A percentile compares a stretch with the other conserved stretches of the same genome.
phyloP scores from a whole-genome alignment of 768 basidiomycete species.

The Xerocomus spinulosus region DNA sequence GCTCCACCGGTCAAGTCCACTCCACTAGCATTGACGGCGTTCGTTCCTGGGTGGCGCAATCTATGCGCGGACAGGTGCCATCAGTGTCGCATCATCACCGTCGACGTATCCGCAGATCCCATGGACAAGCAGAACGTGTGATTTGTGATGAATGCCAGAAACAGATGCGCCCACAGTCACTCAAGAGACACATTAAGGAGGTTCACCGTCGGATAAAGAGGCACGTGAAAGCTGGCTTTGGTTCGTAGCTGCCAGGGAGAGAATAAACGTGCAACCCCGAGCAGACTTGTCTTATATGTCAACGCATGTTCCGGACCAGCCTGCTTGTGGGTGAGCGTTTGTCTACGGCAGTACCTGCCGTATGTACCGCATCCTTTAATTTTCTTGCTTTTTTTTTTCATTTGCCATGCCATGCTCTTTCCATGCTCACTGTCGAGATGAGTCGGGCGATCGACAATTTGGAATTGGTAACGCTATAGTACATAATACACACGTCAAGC shows the following conservation, averaged over 20 bases:
- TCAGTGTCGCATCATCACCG: background rate
- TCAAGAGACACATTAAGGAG: conserved; percentile 17
- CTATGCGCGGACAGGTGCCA: conserved; percentile 3
- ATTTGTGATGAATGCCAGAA: conserved; percentile 12
- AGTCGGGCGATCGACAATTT: background rate
- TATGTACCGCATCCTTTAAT: too few species aligned
- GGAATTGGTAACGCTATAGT: background rate
- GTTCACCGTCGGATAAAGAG: conserved; percentile 19
- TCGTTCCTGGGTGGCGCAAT: background rate
- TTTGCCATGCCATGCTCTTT: background rate
- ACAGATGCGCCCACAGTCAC: conserved; percentile 13
- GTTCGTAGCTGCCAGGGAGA: background rate
- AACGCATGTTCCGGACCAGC: background rate
- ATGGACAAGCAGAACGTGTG: background rate
- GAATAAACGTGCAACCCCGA: background rate
- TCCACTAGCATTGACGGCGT: background rate
- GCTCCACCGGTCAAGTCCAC: background rate
- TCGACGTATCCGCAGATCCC: background rate
- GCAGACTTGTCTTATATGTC: background rate
- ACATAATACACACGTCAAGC: background rate
- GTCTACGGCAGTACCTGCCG: too few species aligned
- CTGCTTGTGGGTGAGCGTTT: background rate
- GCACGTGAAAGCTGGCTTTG: background rate
- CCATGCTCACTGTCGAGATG: background rate
- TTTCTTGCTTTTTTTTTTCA: too few species aligned